These are phyloP conservation scores for Volvox africanus DNA, from an alignment of 139 green algal genomes.

Conservation along the genomic window DNA sequence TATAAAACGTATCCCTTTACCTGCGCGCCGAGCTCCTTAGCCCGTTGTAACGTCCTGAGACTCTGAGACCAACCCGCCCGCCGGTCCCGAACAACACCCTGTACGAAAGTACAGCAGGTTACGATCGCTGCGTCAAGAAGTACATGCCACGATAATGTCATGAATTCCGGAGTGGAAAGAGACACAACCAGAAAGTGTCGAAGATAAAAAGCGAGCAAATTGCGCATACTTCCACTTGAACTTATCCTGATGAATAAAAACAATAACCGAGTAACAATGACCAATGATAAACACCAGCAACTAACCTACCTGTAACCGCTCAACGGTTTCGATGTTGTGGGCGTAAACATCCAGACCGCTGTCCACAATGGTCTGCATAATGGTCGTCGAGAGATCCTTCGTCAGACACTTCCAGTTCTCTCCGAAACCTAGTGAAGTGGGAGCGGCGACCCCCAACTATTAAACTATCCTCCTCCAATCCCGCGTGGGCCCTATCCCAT, in stretches of 20 bases:
- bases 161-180: no score
- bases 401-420: no score
- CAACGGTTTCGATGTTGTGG: conserved; percentile 99
- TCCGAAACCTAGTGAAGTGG: no score
- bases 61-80: conserved; percentile 93
- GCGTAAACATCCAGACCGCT: conserved; percentile 98
- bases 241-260: no score
- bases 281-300: not conserved
- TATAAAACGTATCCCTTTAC: conserved; percentile 1
- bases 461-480: no score
- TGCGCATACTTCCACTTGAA: no score
- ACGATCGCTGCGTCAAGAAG: not conserved
- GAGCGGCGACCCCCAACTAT: no score
- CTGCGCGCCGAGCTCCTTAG: conserved; percentile 83
- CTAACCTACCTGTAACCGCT: conserved; percentile 65
- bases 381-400: no score
- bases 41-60: conserved; percentile 83
- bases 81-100: conserved; percentile 84
- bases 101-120: not conserved
- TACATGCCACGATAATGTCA: not conserved
- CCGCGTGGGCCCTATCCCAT: no score
- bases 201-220: no score
- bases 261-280: not conserved
- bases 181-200: no score
- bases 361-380: conserved; percentile 68